These are phyloP conservation scores for Xylaria sp. DNA, from an alignment of 2,329 filamentous ascomycete species.

Conservation along the genomic window DNA sequence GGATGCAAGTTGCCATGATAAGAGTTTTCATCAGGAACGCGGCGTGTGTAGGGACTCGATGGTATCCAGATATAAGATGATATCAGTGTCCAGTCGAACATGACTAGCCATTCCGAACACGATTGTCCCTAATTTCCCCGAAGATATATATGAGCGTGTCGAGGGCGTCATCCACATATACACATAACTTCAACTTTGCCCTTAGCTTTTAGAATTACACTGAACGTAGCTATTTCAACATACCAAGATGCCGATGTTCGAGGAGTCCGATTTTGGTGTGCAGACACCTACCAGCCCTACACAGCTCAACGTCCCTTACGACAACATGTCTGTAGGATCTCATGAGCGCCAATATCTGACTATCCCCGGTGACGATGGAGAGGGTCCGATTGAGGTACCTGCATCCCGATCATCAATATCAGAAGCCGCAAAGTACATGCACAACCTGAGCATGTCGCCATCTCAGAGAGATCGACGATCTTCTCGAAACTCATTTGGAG, in stretches of 20 bases:
- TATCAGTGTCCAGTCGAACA: slow-evolving; percentile 17
- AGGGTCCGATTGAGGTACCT: slow-evolving; percentile 73
- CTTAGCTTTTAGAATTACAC: slow-evolving; percentile 4
- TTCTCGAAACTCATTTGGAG: slow-evolving; percentile 80
- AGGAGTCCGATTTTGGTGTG: slow-evolving; percentile 65
- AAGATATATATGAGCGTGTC: slow-evolving; percentile 22
- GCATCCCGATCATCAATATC: slow-evolving; percentile 74
- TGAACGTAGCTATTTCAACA: background rate
- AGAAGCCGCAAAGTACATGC: slow-evolving; percentile 76
- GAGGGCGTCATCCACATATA: slow-evolving; percentile 12
- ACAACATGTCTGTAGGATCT: slow-evolving; percentile 29
- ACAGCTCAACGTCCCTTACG: slow-evolving; percentile 31
- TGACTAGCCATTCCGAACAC: slow-evolving; percentile 15
- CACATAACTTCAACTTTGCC: slow-evolving; percentile 11
- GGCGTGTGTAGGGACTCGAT: slow-evolving; percentile 1
- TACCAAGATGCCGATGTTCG: slow-evolving; percentile 67
- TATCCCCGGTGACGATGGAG: slow-evolving; percentile 57
- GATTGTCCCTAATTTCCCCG: slow-evolving; percentile 17
- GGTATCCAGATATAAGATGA: slow-evolving; percentile 27
- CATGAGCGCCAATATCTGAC: slow-evolving; percentile 46
- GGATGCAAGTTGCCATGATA: slow-evolving; percentile 17
- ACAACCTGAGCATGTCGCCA: slow-evolving; percentile 74
- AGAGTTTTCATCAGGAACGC: slow-evolving; percentile 18
- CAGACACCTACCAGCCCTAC: slow-evolving; percentile 46
- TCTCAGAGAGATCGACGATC: slow-evolving; percentile 74